Evolutionary conservation across 148 eudicot genomes (phyloP), one percentile per base, ranked within the genome.

Genomic region (Silene latifolia): DNA sequence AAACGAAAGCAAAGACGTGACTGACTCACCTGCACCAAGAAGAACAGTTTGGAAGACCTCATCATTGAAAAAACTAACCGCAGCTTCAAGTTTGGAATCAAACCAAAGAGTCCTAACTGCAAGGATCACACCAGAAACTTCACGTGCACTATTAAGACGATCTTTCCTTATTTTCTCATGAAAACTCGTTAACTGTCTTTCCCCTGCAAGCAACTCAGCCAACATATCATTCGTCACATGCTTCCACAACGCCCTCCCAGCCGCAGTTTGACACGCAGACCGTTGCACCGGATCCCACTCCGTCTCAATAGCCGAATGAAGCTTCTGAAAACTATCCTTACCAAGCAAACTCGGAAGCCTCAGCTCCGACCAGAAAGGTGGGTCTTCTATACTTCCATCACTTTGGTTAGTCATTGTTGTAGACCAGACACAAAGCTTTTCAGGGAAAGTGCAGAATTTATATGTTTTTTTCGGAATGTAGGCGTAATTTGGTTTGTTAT

Each of bases 91-190:
- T 67, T 90, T 88, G 2, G 87, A 63, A 60, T 94, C 98, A 57
- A 94, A 94, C 98, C 98, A 94, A 19, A 94, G 87, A 2, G 98
- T 94, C 20, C 98, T 69, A 62, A 94, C 91, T 8, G 98, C 98
- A 62, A 94, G 87, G 75, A 94, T 88, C 20, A 94, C 98, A n/a
- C 97, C 98, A 4, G 97, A 91, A n/a, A 91, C 78, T 51, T 91
- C 96, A 39, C 80, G 85, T 0, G 98, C 97, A 70, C 86, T 86
- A 53, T 74, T 91, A 13, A 83, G 56, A 47, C 84, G 74, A 67
- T 94, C 97, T 63, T 89, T 91, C 82, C 82, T 86, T 18, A 94
- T 90, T 84, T 94, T 94, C 75, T 94, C 97, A 46, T 91, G 80
- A 62, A 90, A 82, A 74, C 79, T 86, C 53, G 76, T 91, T 65